Evolutionary conservation across 2,329 filamentous ascomycete genomes (phyloP).

Genomic region (Pseudomassariella vexata): DNA sequence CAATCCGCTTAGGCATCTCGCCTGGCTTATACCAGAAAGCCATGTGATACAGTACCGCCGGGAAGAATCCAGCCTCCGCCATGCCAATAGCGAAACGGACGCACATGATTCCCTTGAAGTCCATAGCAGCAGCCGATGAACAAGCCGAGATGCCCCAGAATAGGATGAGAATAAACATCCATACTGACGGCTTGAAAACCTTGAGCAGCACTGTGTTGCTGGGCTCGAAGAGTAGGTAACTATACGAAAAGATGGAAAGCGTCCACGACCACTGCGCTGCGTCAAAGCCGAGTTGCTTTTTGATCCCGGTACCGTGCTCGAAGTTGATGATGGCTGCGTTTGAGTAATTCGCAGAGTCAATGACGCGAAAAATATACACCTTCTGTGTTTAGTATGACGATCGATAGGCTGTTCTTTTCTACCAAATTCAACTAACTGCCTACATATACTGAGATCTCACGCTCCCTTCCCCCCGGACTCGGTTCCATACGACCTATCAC

Average conservation of each 20-base stretch:
- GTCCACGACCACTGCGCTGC: constrained; percentile 31
- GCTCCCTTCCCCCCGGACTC: too few relatives aligned
- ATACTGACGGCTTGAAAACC: constrained; percentile 24
- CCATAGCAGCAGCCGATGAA: constrained; percentile 25
- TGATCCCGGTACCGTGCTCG: constrained; percentile 31
- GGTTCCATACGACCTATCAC: constrained; percentile 4
- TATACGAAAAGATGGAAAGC: constrained; percentile 33
- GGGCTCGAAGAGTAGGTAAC: constrained; percentile 32
- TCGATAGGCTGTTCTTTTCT: too few relatives aligned
- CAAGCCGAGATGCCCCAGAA: constrained; percentile 30
- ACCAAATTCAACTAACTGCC: too few relatives aligned
- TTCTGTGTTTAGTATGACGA: too few relatives aligned
- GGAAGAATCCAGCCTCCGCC: constrained; percentile 30
- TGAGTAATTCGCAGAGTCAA: constrained; percentile 31
- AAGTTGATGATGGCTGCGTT: constrained; percentile 35
- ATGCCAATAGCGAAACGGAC: constrained; percentile 30
- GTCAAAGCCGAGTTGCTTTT: constrained; percentile 27
- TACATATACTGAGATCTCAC: too few relatives aligned
- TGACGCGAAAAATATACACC: constrained; percentile 32
- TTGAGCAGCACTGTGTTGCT: constrained; percentile 30
- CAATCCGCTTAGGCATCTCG: constrained; percentile 29
- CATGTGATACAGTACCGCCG: constrained; percentile 30
- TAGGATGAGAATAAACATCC: constrained; percentile 29
- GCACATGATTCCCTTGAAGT: constrained; percentile 30
- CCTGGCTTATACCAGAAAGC: constrained; percentile 31